These are phyloP conservation scores for Strigomonas galati DNA, from an alignment of 208 protist genomes.

Conservation along the genomic window DNA sequence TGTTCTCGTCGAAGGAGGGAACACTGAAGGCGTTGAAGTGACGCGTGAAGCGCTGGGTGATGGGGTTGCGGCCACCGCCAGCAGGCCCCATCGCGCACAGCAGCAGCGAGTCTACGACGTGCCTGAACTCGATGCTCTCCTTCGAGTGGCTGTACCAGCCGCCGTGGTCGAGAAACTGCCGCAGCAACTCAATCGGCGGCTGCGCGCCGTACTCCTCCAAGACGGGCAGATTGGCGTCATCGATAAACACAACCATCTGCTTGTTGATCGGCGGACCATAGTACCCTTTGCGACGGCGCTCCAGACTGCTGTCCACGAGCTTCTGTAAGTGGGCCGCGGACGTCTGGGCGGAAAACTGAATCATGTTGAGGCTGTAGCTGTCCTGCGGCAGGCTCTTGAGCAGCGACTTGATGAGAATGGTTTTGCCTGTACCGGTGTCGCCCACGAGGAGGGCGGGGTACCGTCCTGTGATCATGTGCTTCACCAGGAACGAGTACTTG, in stretches of 20 bases:
- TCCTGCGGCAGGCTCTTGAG: constrained; percentile 81
- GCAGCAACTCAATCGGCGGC: constrained; percentile 95
- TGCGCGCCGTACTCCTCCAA: constrained; percentile 96
- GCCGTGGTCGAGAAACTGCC: constrained; percentile 95
- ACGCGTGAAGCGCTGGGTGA: constrained; percentile 93
- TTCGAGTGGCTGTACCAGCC: constrained; percentile 96
- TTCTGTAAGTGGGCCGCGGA: constrained; percentile 89
- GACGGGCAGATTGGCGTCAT: constrained; percentile 96
- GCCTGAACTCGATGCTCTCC: constrained; percentile 84
- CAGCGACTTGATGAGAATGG: constrained; percentile 91
- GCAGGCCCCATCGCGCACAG: constrained; percentile 94
- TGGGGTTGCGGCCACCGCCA: constrained; percentile 93
- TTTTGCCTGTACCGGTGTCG: constrained; percentile 96
- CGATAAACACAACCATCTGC: constrained; percentile 94
- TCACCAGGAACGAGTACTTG: constrained; percentile 90
- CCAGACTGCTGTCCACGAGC: constrained; percentile 93
- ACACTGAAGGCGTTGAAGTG: constrained; percentile 95
- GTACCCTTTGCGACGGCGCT: constrained; percentile 93
- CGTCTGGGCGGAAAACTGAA: constrained; percentile 97
- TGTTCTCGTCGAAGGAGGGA: constrained; percentile 87
- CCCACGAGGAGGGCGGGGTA: constrained; percentile 90
- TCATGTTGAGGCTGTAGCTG: constrained; percentile 81
- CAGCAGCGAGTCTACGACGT: constrained; percentile 89
- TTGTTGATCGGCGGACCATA: constrained; percentile 96
- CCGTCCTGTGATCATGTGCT: constrained; percentile 77